Percentiles rank a stretch among this genome's conserved stretches.
phyloP scores from a whole-genome alignment of 2,329 filamentous ascomycete species.

The Sarocladiaceae sp. region DNA sequence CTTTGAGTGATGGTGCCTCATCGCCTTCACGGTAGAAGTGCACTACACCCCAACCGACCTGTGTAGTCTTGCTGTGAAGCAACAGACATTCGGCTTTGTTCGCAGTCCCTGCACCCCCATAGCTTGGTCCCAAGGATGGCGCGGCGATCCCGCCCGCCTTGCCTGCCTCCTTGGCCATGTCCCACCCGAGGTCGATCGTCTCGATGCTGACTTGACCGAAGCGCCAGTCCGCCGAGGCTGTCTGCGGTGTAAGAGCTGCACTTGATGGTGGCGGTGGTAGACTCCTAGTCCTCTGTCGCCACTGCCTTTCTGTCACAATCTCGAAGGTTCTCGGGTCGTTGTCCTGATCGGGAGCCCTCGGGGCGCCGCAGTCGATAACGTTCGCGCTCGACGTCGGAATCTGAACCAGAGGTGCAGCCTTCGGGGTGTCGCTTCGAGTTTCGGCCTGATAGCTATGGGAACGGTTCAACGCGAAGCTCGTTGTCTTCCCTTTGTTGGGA shows the following conservation, averaged over 20 bases:
- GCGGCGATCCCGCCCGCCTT: conserved; percentile 41
- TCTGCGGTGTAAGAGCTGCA: conserved; percentile 41
- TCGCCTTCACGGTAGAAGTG: conserved; percentile 87
- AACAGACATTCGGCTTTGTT: conserved; percentile 80
- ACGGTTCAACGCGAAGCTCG: neutral
- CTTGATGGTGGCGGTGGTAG: conserved; percentile 38
- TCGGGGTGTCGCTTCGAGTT: neutral
- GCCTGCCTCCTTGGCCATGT: conserved; percentile 31
- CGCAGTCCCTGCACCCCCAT: conserved; percentile 61
- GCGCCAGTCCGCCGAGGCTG: conserved; percentile 67
- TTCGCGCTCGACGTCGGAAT: conserved; percentile 14
- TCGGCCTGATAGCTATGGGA: neutral
- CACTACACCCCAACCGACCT: conserved; percentile 87
- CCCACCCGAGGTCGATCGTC: conserved; percentile 64
- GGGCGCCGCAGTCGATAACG: conserved; percentile 48
- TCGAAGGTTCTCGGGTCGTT: conserved; percentile 25
- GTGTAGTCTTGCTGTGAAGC: conserved; percentile 66
- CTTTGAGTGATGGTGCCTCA: conserved; percentile 51
- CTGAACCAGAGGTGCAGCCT: neutral
- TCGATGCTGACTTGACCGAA: conserved; percentile 76
- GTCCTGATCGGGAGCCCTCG: conserved; percentile 26
- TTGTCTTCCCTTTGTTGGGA: conserved; percentile 19
- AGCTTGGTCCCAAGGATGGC: conserved; percentile 49
- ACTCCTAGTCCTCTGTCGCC: conserved; percentile 33
- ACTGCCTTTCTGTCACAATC: conserved; percentile 30